Percentiles rank a stretch among this genome's conserved stretches.
phyloP scores from a whole-genome alignment of 1,284 basidiomycete genomes.

The Heterobasidion occidentale region DNA sequence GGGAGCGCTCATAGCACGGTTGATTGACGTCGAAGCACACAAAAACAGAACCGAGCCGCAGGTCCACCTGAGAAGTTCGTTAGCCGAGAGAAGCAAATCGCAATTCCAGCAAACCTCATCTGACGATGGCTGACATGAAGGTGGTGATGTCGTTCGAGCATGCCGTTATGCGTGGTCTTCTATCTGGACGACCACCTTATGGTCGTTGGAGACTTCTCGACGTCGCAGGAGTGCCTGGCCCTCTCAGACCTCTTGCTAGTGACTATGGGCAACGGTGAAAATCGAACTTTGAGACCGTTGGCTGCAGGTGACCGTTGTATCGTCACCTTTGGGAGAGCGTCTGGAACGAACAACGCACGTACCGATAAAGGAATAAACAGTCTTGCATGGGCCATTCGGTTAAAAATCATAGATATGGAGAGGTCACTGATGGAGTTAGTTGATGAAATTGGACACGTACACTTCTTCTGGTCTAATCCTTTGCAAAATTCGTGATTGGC shows the following conservation, averaged over 20 bases:
- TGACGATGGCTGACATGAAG: constrained; percentile 3
- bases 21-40: constrained; percentile 1
- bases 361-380: no score
- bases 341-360: no score
- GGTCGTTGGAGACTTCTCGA: background rate
- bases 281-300: no score
- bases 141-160: background rate
- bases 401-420: no score
- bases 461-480: no score
- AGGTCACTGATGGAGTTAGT: no score
- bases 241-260: background rate
- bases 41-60: background rate
- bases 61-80: background rate
- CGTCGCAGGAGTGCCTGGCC: background rate
- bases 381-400: no score
- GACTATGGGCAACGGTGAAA: background rate
- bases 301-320: no score
- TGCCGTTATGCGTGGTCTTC: background rate
- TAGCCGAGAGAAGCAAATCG: background rate
- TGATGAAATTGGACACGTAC: no score
- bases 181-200: constrained; percentile 2
- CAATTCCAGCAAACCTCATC: background rate
- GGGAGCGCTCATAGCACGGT: constrained; percentile 1
- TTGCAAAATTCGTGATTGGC: no score
- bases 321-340: no score